These are phyloP conservation scores for Bocquillonia castaneifolia DNA, from an alignment of 441 rosid species.

Conservation along the genomic window DNA sequence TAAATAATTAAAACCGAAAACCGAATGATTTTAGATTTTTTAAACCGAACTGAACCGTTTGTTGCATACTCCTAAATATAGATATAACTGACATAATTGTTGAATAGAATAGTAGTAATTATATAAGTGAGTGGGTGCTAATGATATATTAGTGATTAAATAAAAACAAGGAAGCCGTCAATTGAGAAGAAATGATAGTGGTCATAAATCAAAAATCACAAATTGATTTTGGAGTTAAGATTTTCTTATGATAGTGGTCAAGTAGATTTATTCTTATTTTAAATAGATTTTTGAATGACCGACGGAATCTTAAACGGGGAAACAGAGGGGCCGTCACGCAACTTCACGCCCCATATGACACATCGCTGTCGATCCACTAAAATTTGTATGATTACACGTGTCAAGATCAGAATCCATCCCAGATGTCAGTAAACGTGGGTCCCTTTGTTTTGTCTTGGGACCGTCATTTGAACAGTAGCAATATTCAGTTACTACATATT, in stretches of 20 bases:
- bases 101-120: too few relatives aligned
- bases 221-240: constrained; percentile 8
- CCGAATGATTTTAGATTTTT: too few relatives aligned
- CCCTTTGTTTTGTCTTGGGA: background rate
- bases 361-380: constrained; percentile 8
- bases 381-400: constrained; percentile 18
- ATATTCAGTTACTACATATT: background rate
- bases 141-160: background rate
- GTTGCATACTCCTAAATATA: too few relatives aligned
- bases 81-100: too few relatives aligned
- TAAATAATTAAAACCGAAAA: too few relatives aligned
- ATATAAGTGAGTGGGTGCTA: too few relatives aligned
- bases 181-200: too few relatives aligned
- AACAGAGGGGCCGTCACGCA: background rate
- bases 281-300: too few relatives aligned
- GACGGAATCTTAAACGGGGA: constrained; percentile 25
- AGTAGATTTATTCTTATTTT: too few relatives aligned
- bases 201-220: background rate
- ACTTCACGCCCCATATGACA: constrained; percentile 3
- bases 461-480: background rate
- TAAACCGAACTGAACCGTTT: too few relatives aligned
- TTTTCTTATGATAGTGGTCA: background rate
- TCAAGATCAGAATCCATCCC: constrained; percentile 13
- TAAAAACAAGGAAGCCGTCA: background rate
- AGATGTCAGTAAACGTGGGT: constrained; percentile 18